Percentiles rank a stretch among this genome's conserved stretches.
These are phyloP conservation scores for Blastobotrys mokoenaii DNA, from an alignment of 805 yeast species.

Conservation along the genomic window DNA sequence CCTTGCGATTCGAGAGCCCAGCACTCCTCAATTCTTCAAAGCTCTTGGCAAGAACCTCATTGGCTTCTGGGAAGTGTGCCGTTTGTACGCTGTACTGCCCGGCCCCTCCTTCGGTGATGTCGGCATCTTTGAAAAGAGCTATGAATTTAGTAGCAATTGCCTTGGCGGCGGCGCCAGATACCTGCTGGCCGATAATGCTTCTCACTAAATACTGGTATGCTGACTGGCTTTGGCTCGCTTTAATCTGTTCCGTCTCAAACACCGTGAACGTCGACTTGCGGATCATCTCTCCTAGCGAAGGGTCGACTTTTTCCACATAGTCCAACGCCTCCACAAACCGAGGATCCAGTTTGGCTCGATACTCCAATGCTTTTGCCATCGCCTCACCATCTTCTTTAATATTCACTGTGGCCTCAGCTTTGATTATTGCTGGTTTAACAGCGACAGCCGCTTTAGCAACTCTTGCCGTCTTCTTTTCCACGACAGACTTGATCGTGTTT, in stretches of 20 bases:
- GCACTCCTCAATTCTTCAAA: conserved; percentile 46
- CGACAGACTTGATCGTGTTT: too few species aligned
- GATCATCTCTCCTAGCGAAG: conserved; percentile 28
- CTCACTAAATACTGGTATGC: conserved; percentile 15
- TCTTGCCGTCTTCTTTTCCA: too few species aligned
- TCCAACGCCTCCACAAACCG: conserved; percentile 30
- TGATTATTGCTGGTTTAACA: too few species aligned
- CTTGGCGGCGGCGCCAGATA: conserved; percentile 63
- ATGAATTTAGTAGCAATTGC: conserved; percentile 48
- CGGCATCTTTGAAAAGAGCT: conserved; percentile 24
- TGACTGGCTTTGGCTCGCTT: conserved; percentile 3
- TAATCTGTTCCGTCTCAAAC: conserved; percentile 15
- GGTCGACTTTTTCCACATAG: conserved; percentile 31
- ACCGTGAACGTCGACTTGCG: conserved; percentile 23
- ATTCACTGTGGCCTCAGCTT: too few species aligned
- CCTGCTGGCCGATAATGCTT: conserved; percentile 29
- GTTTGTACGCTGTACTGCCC: too few species aligned
- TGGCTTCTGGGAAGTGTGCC: conserved; percentile 43
- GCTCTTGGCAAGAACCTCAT: conserved; percentile 33
- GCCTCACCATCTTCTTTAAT: too few species aligned
- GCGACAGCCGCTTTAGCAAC: too few species aligned
- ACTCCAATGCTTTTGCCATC: not conserved
- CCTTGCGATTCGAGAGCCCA: conserved; percentile 66
- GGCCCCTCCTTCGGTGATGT: conserved; percentile 1
- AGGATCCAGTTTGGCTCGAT: not conserved